These are phyloP conservation scores for Penicillium fimorum DNA, from an alignment of 495 filamentous ascomycete genomes.

Conservation along the genomic window DNA sequence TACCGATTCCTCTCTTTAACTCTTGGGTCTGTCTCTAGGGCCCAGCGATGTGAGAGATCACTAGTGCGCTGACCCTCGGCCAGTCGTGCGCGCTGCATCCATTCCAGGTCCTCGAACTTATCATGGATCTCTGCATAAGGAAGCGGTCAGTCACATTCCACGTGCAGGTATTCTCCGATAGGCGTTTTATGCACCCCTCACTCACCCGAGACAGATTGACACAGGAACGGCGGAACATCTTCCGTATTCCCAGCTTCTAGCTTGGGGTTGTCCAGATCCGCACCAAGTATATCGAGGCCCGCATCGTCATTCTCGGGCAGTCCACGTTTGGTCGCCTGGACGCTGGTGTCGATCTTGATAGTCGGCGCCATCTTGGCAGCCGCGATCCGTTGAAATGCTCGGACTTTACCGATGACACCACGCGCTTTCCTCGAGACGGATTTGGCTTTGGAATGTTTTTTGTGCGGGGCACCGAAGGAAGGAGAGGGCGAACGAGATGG, in stretches of 20 bases:
- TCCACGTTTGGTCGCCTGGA: slow-evolving; percentile 44
- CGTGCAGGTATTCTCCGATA: slow-evolving; percentile 24
- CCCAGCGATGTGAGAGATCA: slow-evolving; percentile 44
- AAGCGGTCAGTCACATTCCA: slow-evolving; percentile 28
- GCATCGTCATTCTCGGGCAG: slow-evolving; percentile 39
- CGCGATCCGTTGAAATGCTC: slow-evolving; percentile 45
- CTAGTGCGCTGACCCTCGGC: slow-evolving; percentile 36
- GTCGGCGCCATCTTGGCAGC: slow-evolving; percentile 47
- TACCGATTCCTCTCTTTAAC: slow-evolving; percentile 71
- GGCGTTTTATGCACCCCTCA: slow-evolving; percentile 25
- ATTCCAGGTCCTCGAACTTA: slow-evolving; percentile 51
- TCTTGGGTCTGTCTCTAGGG: slow-evolving; percentile 51
- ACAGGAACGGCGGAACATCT: slow-evolving; percentile 43
- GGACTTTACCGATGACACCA: slow-evolving; percentile 49
- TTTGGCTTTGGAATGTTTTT: slow-evolving; percentile 33
- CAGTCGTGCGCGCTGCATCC: slow-evolving; percentile 43
- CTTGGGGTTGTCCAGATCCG: slow-evolving; percentile 35
- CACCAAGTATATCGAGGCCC: slow-evolving; percentile 28
- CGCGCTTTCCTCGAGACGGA: slow-evolving; percentile 46
- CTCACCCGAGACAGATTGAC: slow-evolving; percentile 43
- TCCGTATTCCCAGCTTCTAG: slow-evolving; percentile 39
- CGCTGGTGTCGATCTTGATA: slow-evolving; percentile 48
- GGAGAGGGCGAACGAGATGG: slow-evolving; percentile 36
- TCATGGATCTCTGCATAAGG: slow-evolving; percentile 40
- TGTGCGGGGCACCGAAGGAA: slow-evolving; percentile 33